Evolutionary conservation across 2,329 filamentous ascomycete species (phyloP), one percentile per base, ranked within the genome.

Genomic region (Cryphonectria radicalis): DNA sequence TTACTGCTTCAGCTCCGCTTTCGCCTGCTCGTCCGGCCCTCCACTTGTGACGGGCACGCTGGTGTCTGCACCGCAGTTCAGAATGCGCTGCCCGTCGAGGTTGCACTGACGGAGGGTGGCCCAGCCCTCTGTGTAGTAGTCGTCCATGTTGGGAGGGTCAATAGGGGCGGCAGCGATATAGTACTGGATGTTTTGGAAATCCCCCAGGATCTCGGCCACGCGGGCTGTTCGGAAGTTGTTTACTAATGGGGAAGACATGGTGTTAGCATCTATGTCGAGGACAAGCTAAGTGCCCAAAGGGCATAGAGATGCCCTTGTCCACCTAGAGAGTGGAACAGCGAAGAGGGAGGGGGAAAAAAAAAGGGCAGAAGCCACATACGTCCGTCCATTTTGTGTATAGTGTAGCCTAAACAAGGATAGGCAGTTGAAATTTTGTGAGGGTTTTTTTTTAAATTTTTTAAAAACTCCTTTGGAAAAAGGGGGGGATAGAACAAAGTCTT

Each of bases 121-220:
- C 88, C 88, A 91, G 32, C 89, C 89, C 74, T 90, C 88, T 17
- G 88, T 89, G 79, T 89, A 87, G 77, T 90, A 89, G 76, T 91
- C 89, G 68, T 87, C 85, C 70, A 82, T 80, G 79, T 89, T 80
- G 4, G 80, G 76, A 10, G 89, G 88, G n/a, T 88, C 84, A 68
- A 83, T 83, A 17, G 87, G 87, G 10, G 83, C 86, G 13, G 84
- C 84, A 46, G 89, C 86, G 76, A 91, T 91, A 78, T 86, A 88
- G 79, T 88, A 88, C 78, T 91, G 89, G 37, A 91, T 82, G 60
- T 82, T 86, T 73, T 85, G 86, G 79, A 91, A 91, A 78, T 91
- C 89, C 73, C 84, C 82, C 57, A 91, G 85, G 65, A 91, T 80
- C 75, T 91, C 86, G 78, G 87, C 89, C 77, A 91, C 89, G 74